These are phyloP conservation scores for Lyophyllum atratum DNA, from an alignment of 768 basidiomycete species.

Conservation along the genomic window DNA sequence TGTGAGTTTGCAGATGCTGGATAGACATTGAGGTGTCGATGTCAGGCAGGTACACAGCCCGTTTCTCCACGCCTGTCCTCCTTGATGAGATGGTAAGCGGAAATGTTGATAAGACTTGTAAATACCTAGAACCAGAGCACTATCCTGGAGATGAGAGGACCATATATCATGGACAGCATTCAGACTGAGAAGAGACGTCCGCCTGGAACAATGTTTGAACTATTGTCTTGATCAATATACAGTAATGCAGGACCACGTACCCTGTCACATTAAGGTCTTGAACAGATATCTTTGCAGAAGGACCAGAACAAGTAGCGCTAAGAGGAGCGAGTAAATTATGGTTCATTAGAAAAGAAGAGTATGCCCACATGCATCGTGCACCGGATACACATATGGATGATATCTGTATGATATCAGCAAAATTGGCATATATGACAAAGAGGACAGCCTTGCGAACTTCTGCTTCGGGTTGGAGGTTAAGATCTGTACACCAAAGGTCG, in stretches of 20 bases:
- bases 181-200: slow-evolving; percentile 37
- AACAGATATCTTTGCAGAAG: slow-evolving; percentile 50
- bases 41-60: slow-evolving; percentile 54
- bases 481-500: slow-evolving; percentile 42
- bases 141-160: slow-evolving; percentile 50
- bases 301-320: slow-evolving; percentile 62
- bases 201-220: slow-evolving; percentile 26
- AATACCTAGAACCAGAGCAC: slow-evolving; percentile 55
- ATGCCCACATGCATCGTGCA: slow-evolving; percentile 49
- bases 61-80: slow-evolving; percentile 50
- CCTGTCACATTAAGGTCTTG: slow-evolving; percentile 41
- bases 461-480: slow-evolving; percentile 41
- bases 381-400: slow-evolving; percentile 53
- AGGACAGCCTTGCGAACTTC: slow-evolving; percentile 28
- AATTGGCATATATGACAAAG: background rate
- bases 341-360: background rate
- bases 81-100: background rate
- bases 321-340: background rate
- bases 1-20: slow-evolving; percentile 49
- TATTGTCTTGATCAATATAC: background rate
- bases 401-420: slow-evolving; percentile 33
- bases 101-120: background rate
- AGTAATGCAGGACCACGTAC: slow-evolving; percentile 28
- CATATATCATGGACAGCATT: slow-evolving; percentile 55
- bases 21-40: slow-evolving; percentile 40